A percentile compares a stretch with the other conserved stretches of the same genome.
Evolutionary conservation across 257 asterid species (phyloP).

Genomic region (Solanum etuberosum): DNA sequence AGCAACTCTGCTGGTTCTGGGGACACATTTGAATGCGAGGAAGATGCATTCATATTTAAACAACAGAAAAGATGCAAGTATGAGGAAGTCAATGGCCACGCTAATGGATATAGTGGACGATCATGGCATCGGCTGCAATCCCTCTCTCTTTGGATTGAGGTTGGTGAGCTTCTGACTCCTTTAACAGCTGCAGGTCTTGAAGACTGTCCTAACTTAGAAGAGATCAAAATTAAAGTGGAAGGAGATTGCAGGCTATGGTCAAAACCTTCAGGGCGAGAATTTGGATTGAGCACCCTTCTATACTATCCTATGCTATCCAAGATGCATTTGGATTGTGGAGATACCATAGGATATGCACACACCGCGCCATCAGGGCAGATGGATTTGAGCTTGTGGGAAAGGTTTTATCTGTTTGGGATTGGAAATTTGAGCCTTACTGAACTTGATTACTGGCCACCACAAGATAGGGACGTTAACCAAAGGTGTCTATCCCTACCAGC

Average conservation of each 20-base stretch:
- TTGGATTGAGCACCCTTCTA: constrained; percentile 49
- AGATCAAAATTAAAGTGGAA: constrained; percentile 69
- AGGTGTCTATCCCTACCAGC: constrained; percentile 80
- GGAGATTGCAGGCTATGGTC: constrained; percentile 78
- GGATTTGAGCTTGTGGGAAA: constrained; percentile 91
- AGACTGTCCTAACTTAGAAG: constrained; percentile 74
- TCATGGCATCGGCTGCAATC: constrained; percentile 55
- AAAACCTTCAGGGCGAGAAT: constrained; percentile 34
- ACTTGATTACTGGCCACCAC: constrained; percentile 92
- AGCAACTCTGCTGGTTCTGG: neutral
- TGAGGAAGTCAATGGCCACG: constrained; percentile 15
- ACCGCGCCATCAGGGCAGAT: constrained; percentile 88
- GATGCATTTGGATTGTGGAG: constrained; percentile 85
- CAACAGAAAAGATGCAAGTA: constrained; percentile 26
- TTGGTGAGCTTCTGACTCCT: constrained; percentile 67
- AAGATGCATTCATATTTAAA: constrained; percentile 10
- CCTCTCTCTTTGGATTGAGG: constrained; percentile 78
- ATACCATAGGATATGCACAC: constrained; percentile 67
- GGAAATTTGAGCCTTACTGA: constrained; percentile 40
- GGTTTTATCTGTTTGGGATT: constrained; percentile 57
- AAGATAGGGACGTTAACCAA: constrained; percentile 81
- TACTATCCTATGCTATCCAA: constrained; percentile 43
- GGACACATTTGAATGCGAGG: constrained; percentile 2
- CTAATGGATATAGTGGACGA: constrained; percentile 18
- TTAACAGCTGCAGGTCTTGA: constrained; percentile 49